Evolutionary conservation across 192 early-diverging fungal genomes (phyloP), one percentile per base, ranked within the genome.

Genomic region (Coemansia erecta): DNA sequence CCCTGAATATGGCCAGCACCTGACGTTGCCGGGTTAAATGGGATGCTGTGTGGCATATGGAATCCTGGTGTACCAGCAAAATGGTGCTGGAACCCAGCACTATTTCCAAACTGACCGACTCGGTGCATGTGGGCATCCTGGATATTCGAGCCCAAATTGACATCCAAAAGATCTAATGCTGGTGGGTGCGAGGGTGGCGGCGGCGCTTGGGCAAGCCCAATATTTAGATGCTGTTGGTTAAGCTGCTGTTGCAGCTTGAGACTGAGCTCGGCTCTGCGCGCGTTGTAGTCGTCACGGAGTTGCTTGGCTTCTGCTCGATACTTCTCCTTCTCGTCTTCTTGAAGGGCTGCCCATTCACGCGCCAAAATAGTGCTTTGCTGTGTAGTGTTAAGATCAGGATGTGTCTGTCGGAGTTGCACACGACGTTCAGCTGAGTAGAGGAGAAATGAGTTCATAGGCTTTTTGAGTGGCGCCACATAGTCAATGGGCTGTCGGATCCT

Each of bases 361-460:
- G 85, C 87, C 49, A 89, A 63, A 41, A 82, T 77, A 12, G 84
- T 87, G 61, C 87, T 89, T 33, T 86, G 79, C 52, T 80, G 82
- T 13, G 87, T 82, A 8, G 86, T 86, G 56, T 84, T 83, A 31
- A 86, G 61, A 21, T 68, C 74, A 5, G 85, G 87, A 19, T 82
- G 74, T 5, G 77, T 68, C 53, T 84, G 80, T 49, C 83, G 73
- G 37, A 87, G 77, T 66, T 87, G 82, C 4, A 82, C 83, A 31
- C 87, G 78, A n/a, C 87, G 80, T 54, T 87, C 85, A 23, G 78
- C 80, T 0, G 85, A 86, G 51, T 83, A 89, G 5, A 89, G 72
- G 53, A 89, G 59, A 52, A 89, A 89, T 1, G 87, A 85, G 58
- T 87, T 89, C 79, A 85, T 81, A 3, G 87, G 87, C 43, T 84